A percentile compares a stretch with the other conserved stretches of the same genome.
Conservation (phyloP, 805 yeast species). For the Metschnikowia gruessii region DNA sequence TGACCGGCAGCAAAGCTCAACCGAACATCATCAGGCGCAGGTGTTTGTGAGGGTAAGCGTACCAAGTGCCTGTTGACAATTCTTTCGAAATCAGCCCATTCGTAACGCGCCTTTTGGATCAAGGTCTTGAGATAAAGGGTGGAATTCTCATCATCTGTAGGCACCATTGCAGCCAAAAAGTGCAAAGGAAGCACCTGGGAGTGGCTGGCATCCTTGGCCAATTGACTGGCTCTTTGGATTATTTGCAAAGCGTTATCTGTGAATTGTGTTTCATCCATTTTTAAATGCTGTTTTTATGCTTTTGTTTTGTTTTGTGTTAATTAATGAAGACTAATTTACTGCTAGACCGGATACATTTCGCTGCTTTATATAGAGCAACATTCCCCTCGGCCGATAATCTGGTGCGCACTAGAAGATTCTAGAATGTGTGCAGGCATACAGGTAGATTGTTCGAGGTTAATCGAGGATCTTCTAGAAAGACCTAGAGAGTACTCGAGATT, state of each 20-base stretch:
- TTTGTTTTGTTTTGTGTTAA: no score
- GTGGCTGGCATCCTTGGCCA: slow-evolving; percentile 83
- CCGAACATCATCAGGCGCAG: slow-evolving; percentile 80
- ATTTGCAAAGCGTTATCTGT: slow-evolving; percentile 91
- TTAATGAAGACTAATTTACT: no score
- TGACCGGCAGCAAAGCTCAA: slow-evolving; percentile 76
- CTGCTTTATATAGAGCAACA: slow-evolving; percentile 7
- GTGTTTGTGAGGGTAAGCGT: slow-evolving; percentile 80
- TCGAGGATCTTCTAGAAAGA: background rate
- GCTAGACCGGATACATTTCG: background rate
- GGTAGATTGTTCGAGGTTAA: no score
- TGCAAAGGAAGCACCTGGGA: slow-evolving; percentile 86
- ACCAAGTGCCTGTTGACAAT: slow-evolving; percentile 78
- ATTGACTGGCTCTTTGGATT: slow-evolving; percentile 71
- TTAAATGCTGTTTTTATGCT: background rate
- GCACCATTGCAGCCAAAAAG: slow-evolving; percentile 85
- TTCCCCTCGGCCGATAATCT: background rate
- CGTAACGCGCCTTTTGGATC: slow-evolving; percentile 82
- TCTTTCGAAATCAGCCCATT: slow-evolving; percentile 77
- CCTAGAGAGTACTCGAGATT: background rate
- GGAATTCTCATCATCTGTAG: slow-evolving; percentile 49
- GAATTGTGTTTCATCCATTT: slow-evolving; percentile 69
- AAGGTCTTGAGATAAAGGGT: slow-evolving; percentile 70
- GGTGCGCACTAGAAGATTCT: slow-evolving; percentile 15
- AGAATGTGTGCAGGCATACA: slow-evolving; percentile 14